Base-by-base conservation (phyloP, 768 basidiomycete genomes). In the Suillus subaureus region DNA sequence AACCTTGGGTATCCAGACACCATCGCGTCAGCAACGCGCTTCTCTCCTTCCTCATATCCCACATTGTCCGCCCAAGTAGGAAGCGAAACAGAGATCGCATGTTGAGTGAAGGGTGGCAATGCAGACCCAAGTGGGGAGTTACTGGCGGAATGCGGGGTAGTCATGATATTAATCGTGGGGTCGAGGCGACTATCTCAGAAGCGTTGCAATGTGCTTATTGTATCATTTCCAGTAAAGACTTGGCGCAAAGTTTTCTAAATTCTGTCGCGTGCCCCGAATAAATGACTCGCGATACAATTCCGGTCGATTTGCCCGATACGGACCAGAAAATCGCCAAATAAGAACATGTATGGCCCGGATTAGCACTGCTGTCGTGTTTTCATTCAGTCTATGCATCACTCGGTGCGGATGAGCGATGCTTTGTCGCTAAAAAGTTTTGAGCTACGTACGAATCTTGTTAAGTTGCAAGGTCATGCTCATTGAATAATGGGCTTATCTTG, bases 41-140 rank as follows among this genome's bases (percentile, higher is more conserved):
- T 86, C 11, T 92, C 89, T 21, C 94, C 94, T 71, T 94, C 91
- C 77, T 98, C 97, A 70, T 98, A 98, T 15, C 83, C 96, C 23
- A 98, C 87, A 70, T 91, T 93, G 76, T 98, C 96, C 39, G 80
- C 79, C 96, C 96, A 98, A 37, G 87, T 96, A 0, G 96, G 96
- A 1, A 98, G 83, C 9, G 94, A 96, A n/a, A 97, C 94, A 3
- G 94, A 96, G 68, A 97, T 93, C 15, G 96, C 96, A 71, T 98
- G 96, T 13, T 90, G 87, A 4, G 87, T 90, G 73, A 86, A 82
- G 2, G 89, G 85, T 21, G 90, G 90, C 2, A 91, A 82, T 5
- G 89, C 68, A 31, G 76, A 72, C 4, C 90, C 90, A 28, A 83
- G 68, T 3, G 77, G 67, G 43, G 66, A 65, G 47, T 65, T 70